Conservation (phyloP, 2,329 filamentous ascomycete genomes). For the Aspergillus tubingensis region DNA sequence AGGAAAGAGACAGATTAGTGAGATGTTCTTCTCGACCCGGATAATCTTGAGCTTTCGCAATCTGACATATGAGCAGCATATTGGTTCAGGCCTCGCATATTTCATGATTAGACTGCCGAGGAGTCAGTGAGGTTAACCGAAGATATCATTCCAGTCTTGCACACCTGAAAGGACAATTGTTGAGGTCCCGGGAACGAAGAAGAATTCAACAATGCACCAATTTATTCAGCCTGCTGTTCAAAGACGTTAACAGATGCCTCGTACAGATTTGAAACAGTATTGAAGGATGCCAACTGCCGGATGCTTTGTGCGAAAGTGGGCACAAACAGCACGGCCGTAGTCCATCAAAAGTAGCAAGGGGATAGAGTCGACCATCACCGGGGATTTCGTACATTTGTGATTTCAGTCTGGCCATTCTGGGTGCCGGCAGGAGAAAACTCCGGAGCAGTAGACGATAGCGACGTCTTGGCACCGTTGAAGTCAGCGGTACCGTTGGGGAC, state of each 20-base stretch:
- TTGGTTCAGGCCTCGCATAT: not conserved
- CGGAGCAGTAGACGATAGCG: slow-evolving; percentile 64
- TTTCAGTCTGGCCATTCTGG: slow-evolving; percentile 33
- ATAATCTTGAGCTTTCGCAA: slow-evolving; percentile 36
- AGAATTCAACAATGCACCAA: not conserved
- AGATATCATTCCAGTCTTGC: not conserved
- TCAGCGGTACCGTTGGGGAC: slow-evolving; percentile 43
- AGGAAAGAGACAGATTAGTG: slow-evolving; percentile 30
- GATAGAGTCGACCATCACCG: slow-evolving; percentile 25
- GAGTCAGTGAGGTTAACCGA: slow-evolving; percentile 4
- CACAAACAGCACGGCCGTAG: not conserved
- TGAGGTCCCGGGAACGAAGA: not conserved
- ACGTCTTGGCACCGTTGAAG: slow-evolving; percentile 48
- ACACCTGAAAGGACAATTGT: not conserved
- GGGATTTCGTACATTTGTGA: slow-evolving; percentile 39
- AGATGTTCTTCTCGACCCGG: slow-evolving; percentile 52
- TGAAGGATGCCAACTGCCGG: not conserved
- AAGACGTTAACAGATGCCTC: slow-evolving; percentile 6
- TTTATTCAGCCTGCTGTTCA: slow-evolving; percentile 11
- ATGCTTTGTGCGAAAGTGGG: not conserved
- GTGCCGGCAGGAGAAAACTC: slow-evolving; percentile 58
- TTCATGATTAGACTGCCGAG: slow-evolving; percentile 6
- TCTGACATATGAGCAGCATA: not conserved
- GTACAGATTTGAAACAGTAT: slow-evolving; percentile 29
- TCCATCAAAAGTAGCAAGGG: not conserved